phyloP scores from a whole-genome alignment of 306 rosid genomes.

The Prunus salicina region DNA sequence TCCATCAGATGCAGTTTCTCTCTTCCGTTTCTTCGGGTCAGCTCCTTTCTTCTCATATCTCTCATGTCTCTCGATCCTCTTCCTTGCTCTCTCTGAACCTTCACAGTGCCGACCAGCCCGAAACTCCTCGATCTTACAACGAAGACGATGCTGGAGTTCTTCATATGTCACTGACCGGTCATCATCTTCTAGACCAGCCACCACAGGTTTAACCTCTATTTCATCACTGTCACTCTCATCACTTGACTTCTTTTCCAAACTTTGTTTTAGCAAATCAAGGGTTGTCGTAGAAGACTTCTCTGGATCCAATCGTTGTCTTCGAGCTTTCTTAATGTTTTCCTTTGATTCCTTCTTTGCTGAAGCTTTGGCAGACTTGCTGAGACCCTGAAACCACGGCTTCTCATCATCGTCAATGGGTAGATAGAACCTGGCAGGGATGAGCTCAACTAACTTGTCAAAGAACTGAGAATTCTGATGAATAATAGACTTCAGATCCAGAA shows the following conservation, averaged over 20 bases:
- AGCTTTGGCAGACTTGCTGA: conserved; percentile 56
- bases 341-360: conserved; percentile 63
- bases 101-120: conserved; percentile 42
- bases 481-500: conserved; percentile 39
- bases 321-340: conserved; percentile 70
- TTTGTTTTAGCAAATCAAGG: conserved; percentile 58
- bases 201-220: conserved; percentile 33
- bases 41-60: conserved; percentile 35
- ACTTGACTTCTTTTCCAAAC: conserved; percentile 35
- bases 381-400: conserved; percentile 88
- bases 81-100: conserved; percentile 42
- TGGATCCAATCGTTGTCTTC: conserved; percentile 68
- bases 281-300: conserved; percentile 63
- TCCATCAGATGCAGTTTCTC: conserved; percentile 38
- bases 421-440: conserved; percentile 83
- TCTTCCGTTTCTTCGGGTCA: conserved; percentile 50
- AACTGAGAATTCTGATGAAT: conserved; percentile 58
- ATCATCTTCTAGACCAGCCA: conserved; percentile 45
- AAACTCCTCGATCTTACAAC: conserved; percentile 55
- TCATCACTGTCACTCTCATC: conserved; percentile 29
- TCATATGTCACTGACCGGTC: conserved; percentile 62
- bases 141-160: conserved; percentile 66
- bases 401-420: conserved; percentile 53
- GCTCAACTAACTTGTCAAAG: conserved; percentile 75
- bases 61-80: conserved; percentile 45